Evolutionary conservation across 371 early-diverging fungal species (phyloP).

Genomic region (Saksenaea oblongispora): DNA sequence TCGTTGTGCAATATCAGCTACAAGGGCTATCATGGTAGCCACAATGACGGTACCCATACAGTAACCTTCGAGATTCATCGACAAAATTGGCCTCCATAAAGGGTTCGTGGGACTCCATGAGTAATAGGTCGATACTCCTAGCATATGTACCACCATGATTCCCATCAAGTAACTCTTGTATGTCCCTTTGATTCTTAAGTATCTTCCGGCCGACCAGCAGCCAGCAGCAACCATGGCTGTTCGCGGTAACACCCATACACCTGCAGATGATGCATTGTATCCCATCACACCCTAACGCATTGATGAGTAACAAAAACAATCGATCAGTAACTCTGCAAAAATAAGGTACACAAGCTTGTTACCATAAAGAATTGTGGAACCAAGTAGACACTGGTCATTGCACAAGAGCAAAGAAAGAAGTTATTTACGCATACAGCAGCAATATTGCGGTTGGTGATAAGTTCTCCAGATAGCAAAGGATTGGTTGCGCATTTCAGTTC

Average conservation of each 20-base stretch:
- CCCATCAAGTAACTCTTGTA: slow-evolving; percentile 27
- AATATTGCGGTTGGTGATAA: slow-evolving; percentile 38
- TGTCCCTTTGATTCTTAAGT: slow-evolving; percentile 23
- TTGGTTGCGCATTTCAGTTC: slow-evolving; percentile 62
- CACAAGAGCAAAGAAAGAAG: slow-evolving; percentile 37
- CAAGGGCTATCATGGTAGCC: slow-evolving; percentile 49
- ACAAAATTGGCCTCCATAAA: slow-evolving; percentile 13
- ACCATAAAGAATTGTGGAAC: slow-evolving; percentile 47
- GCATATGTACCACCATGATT: slow-evolving; percentile 17
- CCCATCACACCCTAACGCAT: slow-evolving; percentile 35
- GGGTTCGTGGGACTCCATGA: slow-evolving; percentile 13
- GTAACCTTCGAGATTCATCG: slow-evolving; percentile 45
- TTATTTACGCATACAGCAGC: slow-evolving; percentile 30
- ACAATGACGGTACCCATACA: slow-evolving; percentile 43
- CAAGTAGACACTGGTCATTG: slow-evolving; percentile 29
- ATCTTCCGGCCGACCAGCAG: slow-evolving; percentile 35
- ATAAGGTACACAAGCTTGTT: not conserved
- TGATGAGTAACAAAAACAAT: not conserved
- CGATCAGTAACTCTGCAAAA: not conserved
- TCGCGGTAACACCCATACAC: slow-evolving; percentile 38
- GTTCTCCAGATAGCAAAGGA: slow-evolving; percentile 58
- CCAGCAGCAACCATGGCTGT: slow-evolving; percentile 34
- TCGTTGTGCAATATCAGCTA: slow-evolving; percentile 36
- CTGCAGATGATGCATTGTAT: slow-evolving; percentile 40
- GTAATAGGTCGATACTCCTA: slow-evolving; percentile 3